phyloP scores from a whole-genome alignment of 768 basidiomycete genomes.

The Mycena albidolilacea region DNA sequence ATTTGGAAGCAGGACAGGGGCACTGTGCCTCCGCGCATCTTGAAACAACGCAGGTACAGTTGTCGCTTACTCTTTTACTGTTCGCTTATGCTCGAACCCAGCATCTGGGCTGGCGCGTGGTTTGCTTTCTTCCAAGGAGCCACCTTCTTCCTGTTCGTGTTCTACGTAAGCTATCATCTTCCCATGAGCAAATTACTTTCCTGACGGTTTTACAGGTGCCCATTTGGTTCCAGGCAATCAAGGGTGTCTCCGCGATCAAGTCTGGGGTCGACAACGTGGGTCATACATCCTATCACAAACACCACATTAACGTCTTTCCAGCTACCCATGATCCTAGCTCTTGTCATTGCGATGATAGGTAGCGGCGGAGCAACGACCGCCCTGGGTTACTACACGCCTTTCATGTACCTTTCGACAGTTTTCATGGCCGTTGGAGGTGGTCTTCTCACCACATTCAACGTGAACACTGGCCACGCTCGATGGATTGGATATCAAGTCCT shows the following conservation, averaged over 20 bases:
- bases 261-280: conserved; percentile 33
- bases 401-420: conserved; percentile 31
- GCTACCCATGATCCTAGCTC: conserved; percentile 33
- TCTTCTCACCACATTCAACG: conserved; percentile 27
- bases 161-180: conserved; percentile 22
- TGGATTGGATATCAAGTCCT: conserved; percentile 35
- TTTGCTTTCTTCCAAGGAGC: conserved; percentile 30
- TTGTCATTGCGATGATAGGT: conserved; percentile 21
- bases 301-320: not conserved
- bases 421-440: conserved; percentile 29
- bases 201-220: conserved; percentile 15
- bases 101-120: conserved; percentile 33
- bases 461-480: conserved; percentile 12
- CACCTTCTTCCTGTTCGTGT: conserved; percentile 27
- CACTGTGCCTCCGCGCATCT: conserved; percentile 33
- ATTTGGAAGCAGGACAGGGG: conserved; percentile 30
- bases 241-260: conserved; percentile 31
- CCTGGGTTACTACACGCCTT: conserved; percentile 25
- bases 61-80: too few species aligned
- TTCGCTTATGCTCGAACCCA: too few species aligned
- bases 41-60: conserved; percentile 16
- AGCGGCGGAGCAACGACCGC: conserved; percentile 26
- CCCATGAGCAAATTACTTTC: not conserved
- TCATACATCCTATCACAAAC: too few species aligned
- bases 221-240: conserved; percentile 35